A percentile compares a stretch with the other conserved stretches of the same genome.
These are phyloP conservation scores for Aspergillus ostianus DNA, from an alignment of 495 filamentous ascomycete genomes.

Conservation along the genomic window DNA sequence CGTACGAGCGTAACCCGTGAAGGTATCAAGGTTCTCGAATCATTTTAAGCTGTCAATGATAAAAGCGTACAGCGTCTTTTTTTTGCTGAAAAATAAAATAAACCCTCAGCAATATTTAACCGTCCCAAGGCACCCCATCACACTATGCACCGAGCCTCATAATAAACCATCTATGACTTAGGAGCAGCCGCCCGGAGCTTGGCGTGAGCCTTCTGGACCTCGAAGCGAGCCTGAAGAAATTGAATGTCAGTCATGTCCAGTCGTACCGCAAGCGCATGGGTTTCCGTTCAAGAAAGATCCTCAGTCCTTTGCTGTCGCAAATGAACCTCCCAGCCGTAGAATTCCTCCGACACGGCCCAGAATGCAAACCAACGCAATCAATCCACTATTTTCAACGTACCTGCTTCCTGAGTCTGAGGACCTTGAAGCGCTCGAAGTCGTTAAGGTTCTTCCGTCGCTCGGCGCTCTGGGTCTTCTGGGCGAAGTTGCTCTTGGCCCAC, in stretches of 20 bases:
- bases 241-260: slow-evolving; percentile 18
- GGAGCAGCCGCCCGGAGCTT: slow-evolving; percentile 64
- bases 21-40: slow-evolving; percentile 52
- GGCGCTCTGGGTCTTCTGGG: slow-evolving; percentile 79
- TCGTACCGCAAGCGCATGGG: neutral
- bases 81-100: slow-evolving; percentile 33
- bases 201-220: slow-evolving; percentile 88
- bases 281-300: neutral
- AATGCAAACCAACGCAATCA: neutral
- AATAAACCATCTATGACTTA: slow-evolving; percentile 49
- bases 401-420: slow-evolving; percentile 97
- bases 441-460: slow-evolving; percentile 85
- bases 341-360: neutral
- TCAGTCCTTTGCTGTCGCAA: slow-evolving; percentile 7
- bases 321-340: neutral
- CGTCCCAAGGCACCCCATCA: slow-evolving; percentile 48
- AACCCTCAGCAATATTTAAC: slow-evolving; percentile 47
- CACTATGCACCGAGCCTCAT: slow-evolving; percentile 50
- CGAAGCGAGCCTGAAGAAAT: slow-evolving; percentile 69
- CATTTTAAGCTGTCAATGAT: slow-evolving; percentile 49
- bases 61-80: slow-evolving; percentile 48
- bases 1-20: slow-evolving; percentile 11
- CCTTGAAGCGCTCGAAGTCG: slow-evolving; percentile 99
- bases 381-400: slow-evolving; percentile 41
- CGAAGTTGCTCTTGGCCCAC: slow-evolving; percentile 84